Evolutionary conservation across 192 early-diverging fungal species (phyloP), one percentile per base, ranked within the genome.

Genomic region (Cetraspora pellucida): DNA sequence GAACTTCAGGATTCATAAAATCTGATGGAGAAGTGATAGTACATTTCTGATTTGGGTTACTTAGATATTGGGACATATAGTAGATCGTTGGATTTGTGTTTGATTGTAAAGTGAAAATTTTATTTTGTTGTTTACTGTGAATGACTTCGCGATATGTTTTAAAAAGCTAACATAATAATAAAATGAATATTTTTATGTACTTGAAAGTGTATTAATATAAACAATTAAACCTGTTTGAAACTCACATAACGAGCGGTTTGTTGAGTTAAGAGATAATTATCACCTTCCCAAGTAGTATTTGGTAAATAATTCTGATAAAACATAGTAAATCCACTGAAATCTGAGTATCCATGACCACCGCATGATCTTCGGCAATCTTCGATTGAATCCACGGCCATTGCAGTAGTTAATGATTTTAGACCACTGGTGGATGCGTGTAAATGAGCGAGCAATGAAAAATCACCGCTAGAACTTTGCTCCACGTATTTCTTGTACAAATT

Each of bases 231-330:
- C 0, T 25, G 5, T 5, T 21, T n/a, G n/a, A 23, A 43, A 57
- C 72, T 74, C 58, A 96, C 83, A 81, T 92, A 95, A 47, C 93
- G 91, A 46, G 88, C 84, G 17, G 92, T 92, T 85, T 96, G 95
- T 81, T 95, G 95, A 8, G 92, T 91, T 74, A 96, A 79, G 23
- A 96, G 86, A 78, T 91, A 91, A 86, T 94, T 94, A 78, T 94
- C 93, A 60, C 93, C 93, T 80, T 94, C 93, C 90, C 90, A 93
- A 63, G 91, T 94, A 55, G 89, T 89, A 70, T 92, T 92, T 17
- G 92, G 92, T 30, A 90, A 85, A 60, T 88, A 85, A 77, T 94
- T 89, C 78, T 86, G 87, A 37, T 89, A 88, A 80, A 93, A 87
- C 59, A 86, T 82, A 37, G 84, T 85, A 14, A 94, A 83, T 1